A percentile compares a stretch with the other conserved stretches of the same genome.
Evolutionary conservation across 768 basidiomycete species (phyloP).

Genomic region (Lentinula lateritia): DNA sequence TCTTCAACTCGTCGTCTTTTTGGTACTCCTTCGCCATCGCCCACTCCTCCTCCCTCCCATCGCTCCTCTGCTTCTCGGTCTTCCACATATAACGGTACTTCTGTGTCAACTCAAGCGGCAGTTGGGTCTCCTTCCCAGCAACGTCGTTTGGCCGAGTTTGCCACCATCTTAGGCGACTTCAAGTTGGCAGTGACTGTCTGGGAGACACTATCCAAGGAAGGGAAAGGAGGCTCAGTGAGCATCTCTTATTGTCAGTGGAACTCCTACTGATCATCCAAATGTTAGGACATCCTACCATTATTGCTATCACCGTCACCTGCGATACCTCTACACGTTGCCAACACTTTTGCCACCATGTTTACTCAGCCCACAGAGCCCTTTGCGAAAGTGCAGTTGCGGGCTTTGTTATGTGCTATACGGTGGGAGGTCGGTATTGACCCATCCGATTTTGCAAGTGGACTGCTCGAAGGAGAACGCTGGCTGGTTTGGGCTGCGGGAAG

Average conservation of each 20-base stretch:
- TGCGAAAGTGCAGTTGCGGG: constrained; percentile 62
- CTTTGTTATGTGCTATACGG: constrained; percentile 62
- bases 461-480: constrained; percentile 79
- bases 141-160: constrained; percentile 91
- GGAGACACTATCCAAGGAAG: constrained; percentile 84
- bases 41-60: constrained; percentile 35
- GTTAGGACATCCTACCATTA: constrained; percentile 78
- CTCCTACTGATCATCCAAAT: neutral
- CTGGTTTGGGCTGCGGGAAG: constrained; percentile 80
- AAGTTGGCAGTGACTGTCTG: constrained; percentile 79
- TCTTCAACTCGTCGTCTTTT: constrained; percentile 82
- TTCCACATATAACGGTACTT: constrained; percentile 27
- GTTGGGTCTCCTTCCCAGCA: constrained; percentile 56
- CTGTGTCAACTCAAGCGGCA: constrained; percentile 11
- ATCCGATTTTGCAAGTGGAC: constrained; percentile 50
- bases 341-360: constrained; percentile 49
- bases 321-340: constrained; percentile 51
- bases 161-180: constrained; percentile 87
- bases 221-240: constrained; percentile 80
- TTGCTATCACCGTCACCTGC: constrained; percentile 64
- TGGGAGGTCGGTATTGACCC: constrained; percentile 67
- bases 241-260: neutral
- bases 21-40: constrained; percentile 52
- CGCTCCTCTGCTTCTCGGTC: constrained; percentile 31
- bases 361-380: constrained; percentile 40